Evolutionary conservation across 805 yeast species (phyloP).

Genomic region (Brettanomyces anomalus): DNA sequence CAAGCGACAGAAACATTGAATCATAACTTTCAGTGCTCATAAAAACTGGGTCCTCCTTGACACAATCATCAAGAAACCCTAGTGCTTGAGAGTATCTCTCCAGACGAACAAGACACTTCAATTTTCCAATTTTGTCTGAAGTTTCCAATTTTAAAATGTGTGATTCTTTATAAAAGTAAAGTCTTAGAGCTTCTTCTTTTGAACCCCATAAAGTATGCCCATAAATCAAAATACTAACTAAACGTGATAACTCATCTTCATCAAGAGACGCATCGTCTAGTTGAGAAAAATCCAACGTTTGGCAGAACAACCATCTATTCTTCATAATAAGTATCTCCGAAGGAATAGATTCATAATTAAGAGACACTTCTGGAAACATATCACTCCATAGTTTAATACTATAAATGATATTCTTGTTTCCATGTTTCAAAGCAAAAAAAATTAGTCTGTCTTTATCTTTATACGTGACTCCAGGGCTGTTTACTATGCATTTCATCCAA

Average conservation of each 20-base stretch:
- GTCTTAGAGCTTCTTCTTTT: neutral
- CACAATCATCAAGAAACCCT: conserved; percentile 2
- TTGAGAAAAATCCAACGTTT: neutral
- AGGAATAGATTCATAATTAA: conserved; percentile 6
- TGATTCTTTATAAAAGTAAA: neutral
- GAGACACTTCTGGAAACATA: conserved; percentile 3
- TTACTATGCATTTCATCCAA: too few relatives aligned
- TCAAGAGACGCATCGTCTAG: neutral
- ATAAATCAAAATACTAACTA: conserved; percentile 1
- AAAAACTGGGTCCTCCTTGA: conserved; percentile 6
- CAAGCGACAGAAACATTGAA: conserved; percentile 11
- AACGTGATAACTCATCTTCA: neutral
- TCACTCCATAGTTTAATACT: conserved; percentile 8
- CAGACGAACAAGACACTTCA: conserved; percentile 9
- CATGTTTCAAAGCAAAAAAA: conserved; percentile 6
- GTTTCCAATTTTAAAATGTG: neutral
- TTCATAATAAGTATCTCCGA: conserved; percentile 8
- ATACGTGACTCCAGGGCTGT: neutral
- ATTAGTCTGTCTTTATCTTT: neutral
- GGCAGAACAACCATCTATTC: conserved; percentile 7
- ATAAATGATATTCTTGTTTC: conserved; percentile 1
- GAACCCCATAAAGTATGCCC: conserved; percentile 1
- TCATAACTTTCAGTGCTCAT: conserved; percentile 11
- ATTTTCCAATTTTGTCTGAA: conserved; percentile 14
- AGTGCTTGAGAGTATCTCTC: conserved; percentile 10